Evolutionary conservation across 805 yeast genomes (phyloP).

Genomic region (Lachancea sp.): DNA sequence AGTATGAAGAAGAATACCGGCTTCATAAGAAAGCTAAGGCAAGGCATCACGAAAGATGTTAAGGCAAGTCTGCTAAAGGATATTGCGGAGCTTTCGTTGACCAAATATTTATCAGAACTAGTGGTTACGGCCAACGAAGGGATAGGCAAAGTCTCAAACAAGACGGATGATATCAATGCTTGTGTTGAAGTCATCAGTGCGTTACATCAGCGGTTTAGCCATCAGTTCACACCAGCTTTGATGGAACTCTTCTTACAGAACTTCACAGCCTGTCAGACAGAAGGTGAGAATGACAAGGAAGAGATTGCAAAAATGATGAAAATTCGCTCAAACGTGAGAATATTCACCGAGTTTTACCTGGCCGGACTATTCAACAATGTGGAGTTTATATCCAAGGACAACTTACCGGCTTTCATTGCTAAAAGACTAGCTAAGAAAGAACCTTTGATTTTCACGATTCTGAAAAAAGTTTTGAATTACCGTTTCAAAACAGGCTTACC

Average conservation of each 20-base stretch:
- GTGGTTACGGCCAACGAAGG: slow-evolving; percentile 59
- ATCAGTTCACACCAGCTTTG: slow-evolving; percentile 45
- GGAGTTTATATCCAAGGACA: slow-evolving; percentile 35
- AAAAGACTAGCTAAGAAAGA: slow-evolving; percentile 32
- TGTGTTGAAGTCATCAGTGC: slow-evolving; percentile 63
- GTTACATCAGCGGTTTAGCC: slow-evolving; percentile 67
- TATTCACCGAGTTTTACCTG: slow-evolving; percentile 52
- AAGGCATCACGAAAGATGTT: slow-evolving; percentile 49
- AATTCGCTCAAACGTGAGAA: slow-evolving; percentile 42
- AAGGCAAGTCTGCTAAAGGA: slow-evolving; percentile 49
- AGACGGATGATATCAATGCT: slow-evolving; percentile 52
- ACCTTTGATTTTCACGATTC: slow-evolving; percentile 37
- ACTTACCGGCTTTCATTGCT: slow-evolving; percentile 40
- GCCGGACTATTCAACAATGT: slow-evolving; percentile 49
- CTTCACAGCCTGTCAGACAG: slow-evolving; percentile 32
- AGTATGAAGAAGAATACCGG: slow-evolving; percentile 79
- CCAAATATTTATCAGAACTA: slow-evolving; percentile 69
- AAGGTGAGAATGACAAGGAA: slow-evolving; percentile 36
- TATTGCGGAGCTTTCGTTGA: slow-evolving; percentile 54
- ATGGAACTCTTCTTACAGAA: slow-evolving; percentile 38
- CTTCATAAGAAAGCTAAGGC: slow-evolving; percentile 63
- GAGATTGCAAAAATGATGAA: slow-evolving; percentile 36
- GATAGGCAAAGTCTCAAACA: slow-evolving; percentile 40
- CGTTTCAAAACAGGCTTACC: slow-evolving; percentile 34
- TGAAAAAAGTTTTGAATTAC: slow-evolving; percentile 41